Conservation (phyloP, 768 basidiomycete genomes). For the Lentinula sp. region DNA sequence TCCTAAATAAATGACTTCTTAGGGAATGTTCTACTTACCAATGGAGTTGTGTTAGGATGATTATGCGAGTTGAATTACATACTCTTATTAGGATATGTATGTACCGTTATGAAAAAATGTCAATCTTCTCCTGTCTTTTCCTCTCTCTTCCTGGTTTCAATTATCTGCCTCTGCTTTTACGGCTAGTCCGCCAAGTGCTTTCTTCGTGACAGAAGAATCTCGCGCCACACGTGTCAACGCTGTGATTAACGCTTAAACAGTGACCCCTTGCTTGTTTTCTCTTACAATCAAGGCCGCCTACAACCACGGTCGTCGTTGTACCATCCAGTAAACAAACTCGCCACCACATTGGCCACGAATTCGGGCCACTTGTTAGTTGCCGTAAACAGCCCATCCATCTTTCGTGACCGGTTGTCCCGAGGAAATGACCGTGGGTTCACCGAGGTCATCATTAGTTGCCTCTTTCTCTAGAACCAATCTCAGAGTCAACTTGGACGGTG, state of each 20-base stretch:
- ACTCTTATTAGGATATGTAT: not conserved
- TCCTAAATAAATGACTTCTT: not conserved
- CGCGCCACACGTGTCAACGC: not conserved
- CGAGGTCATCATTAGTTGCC: conserved; percentile 2
- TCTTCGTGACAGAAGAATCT: not conserved
- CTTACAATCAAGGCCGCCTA: no score
- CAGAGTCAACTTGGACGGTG: conserved; percentile 2
- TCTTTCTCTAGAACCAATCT: conserved; percentile 4
- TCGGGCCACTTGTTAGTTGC: not conserved
- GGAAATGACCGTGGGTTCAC: conserved; percentile 6
- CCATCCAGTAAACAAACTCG: not conserved
- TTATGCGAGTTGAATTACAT: not conserved
- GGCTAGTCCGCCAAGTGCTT: no score
- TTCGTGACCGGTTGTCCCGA: not conserved
- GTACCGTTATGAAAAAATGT: no score
- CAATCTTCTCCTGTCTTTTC: no score
- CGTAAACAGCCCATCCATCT: not conserved
- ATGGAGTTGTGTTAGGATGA: not conserved
- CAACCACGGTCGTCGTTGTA: not conserved
- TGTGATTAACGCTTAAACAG: not conserved
- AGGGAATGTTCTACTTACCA: not conserved
- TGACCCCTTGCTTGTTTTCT: not conserved
- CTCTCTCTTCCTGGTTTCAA: no score
- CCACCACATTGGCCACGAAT: not conserved
- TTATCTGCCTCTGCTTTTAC: no score